A percentile compares a stretch with the other conserved stretches of the same genome.
Conservation (phyloP, 805 yeast genomes). For the Candida khao-thaluensis region DNA sequence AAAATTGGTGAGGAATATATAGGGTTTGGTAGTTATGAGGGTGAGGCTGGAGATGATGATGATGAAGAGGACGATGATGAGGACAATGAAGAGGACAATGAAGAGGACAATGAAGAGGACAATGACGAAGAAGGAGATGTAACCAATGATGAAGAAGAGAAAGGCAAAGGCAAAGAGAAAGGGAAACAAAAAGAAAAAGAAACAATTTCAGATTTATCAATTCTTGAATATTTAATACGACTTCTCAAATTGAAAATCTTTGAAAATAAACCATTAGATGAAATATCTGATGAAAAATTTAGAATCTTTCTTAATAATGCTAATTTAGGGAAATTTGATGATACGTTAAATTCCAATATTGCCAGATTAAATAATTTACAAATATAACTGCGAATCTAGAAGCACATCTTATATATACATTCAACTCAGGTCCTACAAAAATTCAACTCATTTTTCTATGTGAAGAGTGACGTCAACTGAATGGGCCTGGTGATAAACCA, state of each 20-base stretch:
- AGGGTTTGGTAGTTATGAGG: slow-evolving; percentile 45
- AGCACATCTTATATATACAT: not conserved
- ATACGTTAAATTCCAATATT: slow-evolving; percentile 30
- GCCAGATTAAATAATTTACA: slow-evolving; percentile 30
- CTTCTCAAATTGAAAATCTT: slow-evolving; percentile 58
- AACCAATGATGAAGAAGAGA: slow-evolving; percentile 9
- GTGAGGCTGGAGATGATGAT: slow-evolving; percentile 24
- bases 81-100: slow-evolving; percentile 14
- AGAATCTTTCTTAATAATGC: slow-evolving; percentile 45
- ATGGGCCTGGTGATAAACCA: slow-evolving; percentile 6
- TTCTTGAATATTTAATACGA: slow-evolving; percentile 63
- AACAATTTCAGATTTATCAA: slow-evolving; percentile 35
- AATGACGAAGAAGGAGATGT: slow-evolving; percentile 1
- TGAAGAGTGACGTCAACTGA: not conserved
- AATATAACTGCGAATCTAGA: not conserved
- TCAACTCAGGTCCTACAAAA: not conserved
- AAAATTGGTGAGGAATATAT: slow-evolving; percentile 48
- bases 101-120: not conserved
- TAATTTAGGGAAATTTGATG: not conserved
- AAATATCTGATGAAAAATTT: slow-evolving; percentile 66
- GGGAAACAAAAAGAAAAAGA: slow-evolving; percentile 7
- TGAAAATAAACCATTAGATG: slow-evolving; percentile 53
- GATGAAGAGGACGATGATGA: slow-evolving; percentile 23
- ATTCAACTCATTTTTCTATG: not conserved
- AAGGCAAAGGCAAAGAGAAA: slow-evolving; percentile 10